Percentiles rank a stretch among this genome's conserved stretches.
These are phyloP conservation scores for Colletotrichum destructivum DNA, from an alignment of 2,329 filamentous ascomycete genomes.

Conservation along the genomic window DNA sequence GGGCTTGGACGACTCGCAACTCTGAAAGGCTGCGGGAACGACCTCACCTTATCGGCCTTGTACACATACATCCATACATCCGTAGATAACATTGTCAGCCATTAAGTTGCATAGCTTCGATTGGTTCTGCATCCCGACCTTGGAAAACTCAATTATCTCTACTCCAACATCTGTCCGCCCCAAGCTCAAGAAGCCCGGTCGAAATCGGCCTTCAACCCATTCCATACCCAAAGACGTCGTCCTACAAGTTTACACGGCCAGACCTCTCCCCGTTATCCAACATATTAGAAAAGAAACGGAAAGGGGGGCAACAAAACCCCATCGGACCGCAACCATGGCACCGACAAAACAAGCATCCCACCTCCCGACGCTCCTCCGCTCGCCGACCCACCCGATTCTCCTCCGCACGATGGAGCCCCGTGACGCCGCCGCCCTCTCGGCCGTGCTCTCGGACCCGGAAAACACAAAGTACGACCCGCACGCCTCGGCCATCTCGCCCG, in stretches of 20 bases:
- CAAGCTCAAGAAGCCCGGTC: not conserved
- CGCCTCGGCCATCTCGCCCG: slow-evolving; percentile 38
- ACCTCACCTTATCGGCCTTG: not conserved
- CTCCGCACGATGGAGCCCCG: slow-evolving; percentile 46
- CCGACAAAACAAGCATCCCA: slow-evolving; percentile 42
- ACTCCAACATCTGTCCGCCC: not conserved
- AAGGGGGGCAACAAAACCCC: not conserved
- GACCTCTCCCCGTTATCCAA: not conserved
- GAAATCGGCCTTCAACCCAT: not conserved
- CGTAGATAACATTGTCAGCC: not conserved
- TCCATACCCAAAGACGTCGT: not conserved
- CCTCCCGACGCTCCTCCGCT: slow-evolving; percentile 46
- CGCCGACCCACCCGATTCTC: slow-evolving; percentile 45
- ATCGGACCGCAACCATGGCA: slow-evolving; percentile 24
- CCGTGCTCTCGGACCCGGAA: slow-evolving; percentile 47
- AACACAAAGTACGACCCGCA: slow-evolving; percentile 42
- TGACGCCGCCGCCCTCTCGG: slow-evolving; percentile 45
- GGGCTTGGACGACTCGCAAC: not conserved
- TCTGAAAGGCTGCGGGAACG: not conserved
- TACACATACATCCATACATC: not conserved
- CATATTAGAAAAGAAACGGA: not conserved
- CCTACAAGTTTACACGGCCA: not conserved
- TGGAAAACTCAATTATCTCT: not conserved
- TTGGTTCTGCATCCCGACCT: not conserved
- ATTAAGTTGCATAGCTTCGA: not conserved